Base-by-base conservation (phyloP, 176 grass and related monocot species). In the Avena atlantica region DNA sequence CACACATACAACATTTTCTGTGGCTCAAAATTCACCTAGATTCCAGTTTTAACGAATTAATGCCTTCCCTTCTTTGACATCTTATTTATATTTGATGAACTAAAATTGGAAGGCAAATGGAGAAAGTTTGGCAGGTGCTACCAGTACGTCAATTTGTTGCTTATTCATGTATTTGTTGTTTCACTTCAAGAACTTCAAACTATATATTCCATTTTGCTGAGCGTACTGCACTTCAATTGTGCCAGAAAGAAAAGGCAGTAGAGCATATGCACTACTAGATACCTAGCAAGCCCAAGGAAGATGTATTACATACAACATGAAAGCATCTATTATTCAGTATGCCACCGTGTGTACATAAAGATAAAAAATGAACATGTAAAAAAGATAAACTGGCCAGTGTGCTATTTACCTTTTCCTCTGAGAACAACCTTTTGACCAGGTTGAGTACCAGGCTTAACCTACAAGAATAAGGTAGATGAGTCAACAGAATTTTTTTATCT, bases 351-450 rank as follows among this genome's bases (percentile, higher is more conserved):
- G 62, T 50, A 36, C 67, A 49, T 75, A 73, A 60, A 29, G 70
- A 76, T 15, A 68, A 20, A 65, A 61, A 65, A 61, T 86, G 21
- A 23, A 29, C 12, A 12, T 1, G 3, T 48, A 8, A 66, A 82
- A 59, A 59, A 29, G 80, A 78, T 52, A 55, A 59, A 37, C 6
- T 73, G 6, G 23, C 56, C 16, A 13, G 0, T 67, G 1, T 61
- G 70, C 60, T 85, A 40, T 75, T 84, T 89, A 98, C 97, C 97
- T 96, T 98, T 98, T 81, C 97, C 97, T 90, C 92, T 96, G 47
- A 98, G 84, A 89, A 95, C 96, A 65, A 98, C 93, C 78, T 98
- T 98, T 85, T 98, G 96, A 89, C 93, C 92, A 86, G 92, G 92
- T 84, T 98, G 97, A 83, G 94, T 96, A 83, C 97, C 94, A 58